phyloP scores from a whole-genome alignment of 768 basidiomycete species.

The Asterophora parasitica region DNA sequence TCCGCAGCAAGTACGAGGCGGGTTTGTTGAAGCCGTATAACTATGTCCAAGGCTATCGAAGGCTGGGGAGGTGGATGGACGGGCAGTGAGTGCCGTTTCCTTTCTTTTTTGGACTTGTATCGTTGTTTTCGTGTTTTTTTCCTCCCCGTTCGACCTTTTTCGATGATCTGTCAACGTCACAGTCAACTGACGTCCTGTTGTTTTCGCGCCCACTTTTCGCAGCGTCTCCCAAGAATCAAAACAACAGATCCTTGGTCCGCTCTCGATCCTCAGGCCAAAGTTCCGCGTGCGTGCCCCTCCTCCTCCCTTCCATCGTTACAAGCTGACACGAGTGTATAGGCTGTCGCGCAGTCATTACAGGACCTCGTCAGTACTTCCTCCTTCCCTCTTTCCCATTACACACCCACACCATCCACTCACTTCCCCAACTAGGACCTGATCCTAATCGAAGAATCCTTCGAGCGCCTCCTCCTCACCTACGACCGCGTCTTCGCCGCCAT shows the following conservation, averaged over 20 bases:
- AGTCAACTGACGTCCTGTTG: neutral
- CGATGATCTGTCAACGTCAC: no score
- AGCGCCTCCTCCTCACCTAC: constrained; percentile 90
- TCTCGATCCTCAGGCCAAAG: constrained; percentile 81
- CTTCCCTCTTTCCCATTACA: no score
- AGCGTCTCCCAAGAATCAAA: constrained; percentile 90
- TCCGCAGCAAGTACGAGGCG: constrained; percentile 95
- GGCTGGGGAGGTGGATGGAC: constrained; percentile 93
- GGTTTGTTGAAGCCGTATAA: constrained; percentile 93
- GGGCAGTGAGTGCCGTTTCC: constrained; percentile 52
- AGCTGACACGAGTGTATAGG: constrained; percentile 31
- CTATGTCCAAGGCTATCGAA: constrained; percentile 92
- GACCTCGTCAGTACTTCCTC: constrained; percentile 54
- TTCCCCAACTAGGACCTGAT: constrained; percentile 66
- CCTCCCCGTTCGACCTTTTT: no score
- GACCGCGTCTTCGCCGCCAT: constrained; percentile 93
- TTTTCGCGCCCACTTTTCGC: no score
- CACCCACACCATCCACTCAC: constrained; percentile 2
- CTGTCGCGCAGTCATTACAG: constrained; percentile 77
- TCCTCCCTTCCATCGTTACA: constrained; percentile 1
- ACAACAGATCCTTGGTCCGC: constrained; percentile 85
- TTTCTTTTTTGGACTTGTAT: neutral
- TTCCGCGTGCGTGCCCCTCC: constrained; percentile 54
- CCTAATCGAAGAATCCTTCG: constrained; percentile 97
- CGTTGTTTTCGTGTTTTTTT: no score